Conservation (phyloP, 2,329 filamentous ascomycete species). For the Neoscytalidium dimidiatum region DNA sequence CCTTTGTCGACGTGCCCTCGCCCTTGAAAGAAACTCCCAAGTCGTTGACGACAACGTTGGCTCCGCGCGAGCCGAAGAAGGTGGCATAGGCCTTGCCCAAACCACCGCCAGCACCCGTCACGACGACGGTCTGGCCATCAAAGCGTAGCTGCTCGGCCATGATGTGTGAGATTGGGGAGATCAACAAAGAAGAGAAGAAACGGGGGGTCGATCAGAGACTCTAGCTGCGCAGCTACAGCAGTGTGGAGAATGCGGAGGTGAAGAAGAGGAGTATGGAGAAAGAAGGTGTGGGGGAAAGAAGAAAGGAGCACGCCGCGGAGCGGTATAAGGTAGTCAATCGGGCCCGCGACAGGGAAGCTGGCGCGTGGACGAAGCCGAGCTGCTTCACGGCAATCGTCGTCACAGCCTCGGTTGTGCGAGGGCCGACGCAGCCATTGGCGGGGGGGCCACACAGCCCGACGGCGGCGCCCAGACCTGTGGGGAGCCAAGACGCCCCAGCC, state of each 20-base stretch:
- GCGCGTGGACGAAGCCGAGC: conserved; percentile 16
- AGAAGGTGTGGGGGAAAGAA: background rate
- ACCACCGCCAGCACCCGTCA: conserved; percentile 83
- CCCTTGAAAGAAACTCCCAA: conserved; percentile 91
- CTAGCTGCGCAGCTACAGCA: background rate
- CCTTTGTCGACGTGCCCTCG: conserved; percentile 84
- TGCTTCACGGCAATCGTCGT: conserved; percentile 18
- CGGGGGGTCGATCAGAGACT: background rate
- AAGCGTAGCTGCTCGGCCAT: conserved; percentile 63
- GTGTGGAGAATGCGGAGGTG: conserved; percentile 1
- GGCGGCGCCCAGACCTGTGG: background rate
- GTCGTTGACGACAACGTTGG: conserved; percentile 95
- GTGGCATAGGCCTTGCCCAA: conserved; percentile 79
- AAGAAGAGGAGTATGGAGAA: background rate
- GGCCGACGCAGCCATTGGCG: conserved; percentile 10
- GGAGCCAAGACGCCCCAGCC: background rate
- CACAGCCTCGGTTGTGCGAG: conserved; percentile 13
- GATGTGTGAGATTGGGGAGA: background rate
- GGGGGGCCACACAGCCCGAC: too few relatives aligned
- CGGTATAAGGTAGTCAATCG: background rate
- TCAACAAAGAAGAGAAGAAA: conserved; percentile 1
- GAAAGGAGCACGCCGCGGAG: background rate
- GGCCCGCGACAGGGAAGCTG: background rate
- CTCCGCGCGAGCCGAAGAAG: conserved; percentile 90
- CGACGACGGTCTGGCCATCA: conserved; percentile 85